Evolutionary conservation across 148 eudicot species (phyloP).

Genomic region (Rhododendron williamsianum): DNA sequence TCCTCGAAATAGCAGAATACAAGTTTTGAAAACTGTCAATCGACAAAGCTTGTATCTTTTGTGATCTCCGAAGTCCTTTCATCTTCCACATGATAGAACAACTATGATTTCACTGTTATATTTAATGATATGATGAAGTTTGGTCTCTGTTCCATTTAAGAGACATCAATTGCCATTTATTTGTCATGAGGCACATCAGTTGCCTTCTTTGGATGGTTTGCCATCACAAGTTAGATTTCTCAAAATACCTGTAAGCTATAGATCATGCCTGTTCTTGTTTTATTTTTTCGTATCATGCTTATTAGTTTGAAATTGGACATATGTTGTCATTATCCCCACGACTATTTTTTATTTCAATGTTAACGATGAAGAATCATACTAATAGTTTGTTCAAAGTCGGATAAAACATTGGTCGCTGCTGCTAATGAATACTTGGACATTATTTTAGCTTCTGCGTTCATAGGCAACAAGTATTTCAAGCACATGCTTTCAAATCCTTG

Average conservation of each 20-base stretch:
- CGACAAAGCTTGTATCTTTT: not conserved
- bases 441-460: not conserved
- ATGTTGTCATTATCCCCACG: not conserved
- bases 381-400: not conserved
- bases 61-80: not conserved
- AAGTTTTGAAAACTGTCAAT: not conserved
- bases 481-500: too few species aligned
- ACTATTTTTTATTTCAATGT: not conserved
- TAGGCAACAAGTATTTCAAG: not conserved
- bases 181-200: not conserved
- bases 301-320: not conserved
- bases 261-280: not conserved
- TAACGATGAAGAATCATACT: not conserved
- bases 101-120: not conserved
- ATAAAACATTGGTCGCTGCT: not conserved
- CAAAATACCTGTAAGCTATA: not conserved
- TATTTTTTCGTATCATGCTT: not conserved
- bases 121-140: not conserved
- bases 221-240: not conserved
- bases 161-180: not conserved
- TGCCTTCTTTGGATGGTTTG: not conserved
- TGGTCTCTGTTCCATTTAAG: not conserved
- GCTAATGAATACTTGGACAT: constrained; percentile 6
- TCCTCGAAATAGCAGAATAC: not conserved
- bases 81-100: not conserved